Base-by-base conservation (phyloP, 2,329 filamentous ascomycete species). In the Bipolaris zeicola region DNA sequence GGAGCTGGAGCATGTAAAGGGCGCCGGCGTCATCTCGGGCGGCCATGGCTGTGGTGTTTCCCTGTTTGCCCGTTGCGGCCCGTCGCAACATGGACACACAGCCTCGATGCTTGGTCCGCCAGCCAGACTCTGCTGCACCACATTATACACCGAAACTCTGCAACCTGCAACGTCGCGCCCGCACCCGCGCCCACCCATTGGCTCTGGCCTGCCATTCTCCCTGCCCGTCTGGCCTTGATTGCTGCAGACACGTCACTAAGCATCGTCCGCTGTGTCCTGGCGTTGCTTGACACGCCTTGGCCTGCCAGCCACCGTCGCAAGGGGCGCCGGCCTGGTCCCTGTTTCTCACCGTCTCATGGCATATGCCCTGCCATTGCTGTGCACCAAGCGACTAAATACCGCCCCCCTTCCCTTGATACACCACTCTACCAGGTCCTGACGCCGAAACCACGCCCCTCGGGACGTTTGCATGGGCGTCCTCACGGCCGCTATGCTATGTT, bases 221-320 rank as follows among this genome's bases (percentile, higher is more conserved):
- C 20, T 42, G 45, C 24, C 38, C 33, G 51, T 18, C 28, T 53
- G 50, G 55, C 53, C 56, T 62, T 61, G 45, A 41, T 37, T 34
- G 26, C 44, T 38, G 33, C 36, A 49, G 50, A 60, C 61, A 69
- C 66, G 66, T 69, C 66, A 69, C 62, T 61, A 68, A 69, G 66
- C 65, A 61, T 68, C 46, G 28, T 18, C 26, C 20, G 41, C 28
- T 44, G 39, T 31, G 52, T 42, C 58, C 54, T 63, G 55, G 56
- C 55, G 63, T 62, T 63, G 66, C 66, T 69, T 69, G 63, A 65
- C 31, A 49, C 55, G 60, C 58, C 65, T 69, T 68, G 60, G 64
- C 65, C 58, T 13, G 11, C 28, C 28, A 11, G 28, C 28, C 28
- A 31, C 28, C 28, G 28, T 31, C 28, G 10, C 28, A 31, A 31